These are phyloP conservation scores for Podospora tetraspora DNA, from an alignment of 495 filamentous ascomycete genomes.

Conservation along the genomic window DNA sequence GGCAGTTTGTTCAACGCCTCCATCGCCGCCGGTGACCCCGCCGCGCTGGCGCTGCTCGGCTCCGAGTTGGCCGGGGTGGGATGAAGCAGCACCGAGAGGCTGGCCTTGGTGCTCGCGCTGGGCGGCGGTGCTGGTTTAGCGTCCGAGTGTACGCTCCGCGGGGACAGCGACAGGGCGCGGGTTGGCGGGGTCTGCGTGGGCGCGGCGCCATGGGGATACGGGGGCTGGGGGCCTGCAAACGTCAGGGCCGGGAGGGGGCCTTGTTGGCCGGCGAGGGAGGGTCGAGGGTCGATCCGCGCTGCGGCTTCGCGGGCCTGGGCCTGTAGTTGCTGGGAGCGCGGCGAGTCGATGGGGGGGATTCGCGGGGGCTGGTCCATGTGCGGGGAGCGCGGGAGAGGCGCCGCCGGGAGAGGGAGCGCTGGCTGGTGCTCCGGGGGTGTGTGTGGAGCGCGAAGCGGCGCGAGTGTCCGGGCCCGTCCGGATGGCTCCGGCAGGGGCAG, in stretches of 20 bases:
- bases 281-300: conserved; percentile 31
- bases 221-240: conserved; percentile 16
- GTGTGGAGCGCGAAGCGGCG: background rate
- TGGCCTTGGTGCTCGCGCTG: conserved; percentile 29
- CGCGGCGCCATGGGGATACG: background rate
- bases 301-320: conserved; percentile 30
- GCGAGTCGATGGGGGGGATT: conserved; percentile 25
- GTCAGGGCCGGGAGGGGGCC: conserved; percentile 25
- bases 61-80: conserved; percentile 34
- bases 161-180: conserved; percentile 29
- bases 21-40: conserved; percentile 22
- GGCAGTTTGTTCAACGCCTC: background rate
- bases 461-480: background rate
- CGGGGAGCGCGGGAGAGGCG: conserved; percentile 19
- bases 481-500: background rate
- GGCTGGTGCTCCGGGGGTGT: background rate
- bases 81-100: conserved; percentile 35
- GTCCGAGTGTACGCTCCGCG: conserved; percentile 27
- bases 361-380: conserved; percentile 21
- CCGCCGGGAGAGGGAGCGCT: background rate
- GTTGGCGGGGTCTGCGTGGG: conserved; percentile 24
- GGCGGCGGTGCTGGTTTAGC: background rate
- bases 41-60: conserved; percentile 38
- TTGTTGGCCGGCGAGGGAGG: conserved; percentile 24
- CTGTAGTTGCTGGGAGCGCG: conserved; percentile 37